Evolutionary conservation across 306 rosid species (phyloP).

Genomic region (Cicer bijugum): DNA sequence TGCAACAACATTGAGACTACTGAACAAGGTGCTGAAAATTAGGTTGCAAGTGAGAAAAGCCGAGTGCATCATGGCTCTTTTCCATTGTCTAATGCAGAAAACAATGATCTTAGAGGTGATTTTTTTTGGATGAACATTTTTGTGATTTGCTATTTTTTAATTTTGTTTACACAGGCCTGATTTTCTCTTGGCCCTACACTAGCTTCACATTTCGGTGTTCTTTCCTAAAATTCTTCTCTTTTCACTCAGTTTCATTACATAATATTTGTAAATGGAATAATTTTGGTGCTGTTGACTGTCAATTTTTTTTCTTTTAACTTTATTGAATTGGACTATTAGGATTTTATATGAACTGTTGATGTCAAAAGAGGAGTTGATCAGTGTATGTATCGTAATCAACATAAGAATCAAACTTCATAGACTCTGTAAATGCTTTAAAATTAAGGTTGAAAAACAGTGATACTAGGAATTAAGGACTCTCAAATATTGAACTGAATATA

Average conservation of each 20-base stretch:
- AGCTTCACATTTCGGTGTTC: conserved; percentile 16
- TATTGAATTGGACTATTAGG: not conserved
- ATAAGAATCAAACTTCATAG: conserved; percentile 8
- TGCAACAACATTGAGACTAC: conserved; percentile 50
- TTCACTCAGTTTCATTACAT: conserved; percentile 24
- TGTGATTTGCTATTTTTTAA: conserved; percentile 23
- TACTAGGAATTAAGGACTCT: conserved; percentile 16
- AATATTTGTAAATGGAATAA: not conserved
- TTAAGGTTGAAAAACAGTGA: conserved; percentile 7
- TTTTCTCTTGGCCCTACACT: conserved; percentile 4
- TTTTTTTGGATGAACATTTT: conserved; percentile 19
- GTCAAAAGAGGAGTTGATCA: conserved; percentile 7
- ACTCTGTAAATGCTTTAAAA: conserved; percentile 24
- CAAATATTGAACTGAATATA: conserved; percentile 1
- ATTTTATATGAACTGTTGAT: conserved; percentile 3
- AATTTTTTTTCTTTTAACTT: conserved; percentile 4
- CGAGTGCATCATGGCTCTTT: conserved; percentile 39
- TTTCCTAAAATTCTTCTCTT: conserved; percentile 7
- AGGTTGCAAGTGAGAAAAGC: conserved; percentile 53
- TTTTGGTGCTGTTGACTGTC: not conserved
- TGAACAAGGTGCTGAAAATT: conserved; percentile 64
- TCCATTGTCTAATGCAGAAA: conserved; percentile 47
- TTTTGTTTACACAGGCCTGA: not conserved
- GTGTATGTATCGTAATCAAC: not conserved
- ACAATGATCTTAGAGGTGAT: conserved; percentile 57